phyloP scores from a whole-genome alignment of 1,284 basidiomycete species.

The Omphalotus olearius region DNA sequence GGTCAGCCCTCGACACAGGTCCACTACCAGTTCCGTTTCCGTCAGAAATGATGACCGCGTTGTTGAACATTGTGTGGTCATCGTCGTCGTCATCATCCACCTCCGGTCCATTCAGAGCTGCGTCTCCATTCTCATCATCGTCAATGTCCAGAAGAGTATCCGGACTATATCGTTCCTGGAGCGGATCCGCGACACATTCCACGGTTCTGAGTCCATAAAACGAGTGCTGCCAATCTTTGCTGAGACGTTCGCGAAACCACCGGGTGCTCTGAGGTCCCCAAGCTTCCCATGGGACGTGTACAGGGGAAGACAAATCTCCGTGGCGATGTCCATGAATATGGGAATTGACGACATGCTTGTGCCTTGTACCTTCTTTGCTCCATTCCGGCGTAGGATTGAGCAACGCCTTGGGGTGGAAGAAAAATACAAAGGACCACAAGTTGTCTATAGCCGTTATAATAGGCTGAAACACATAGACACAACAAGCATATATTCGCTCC shows the following conservation, averaged over 20 bases:
- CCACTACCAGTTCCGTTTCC: neutral
- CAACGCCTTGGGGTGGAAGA: slow-evolving; percentile 40
- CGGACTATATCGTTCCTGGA: neutral
- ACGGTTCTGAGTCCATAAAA: slow-evolving; percentile 45
- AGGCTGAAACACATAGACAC: slow-evolving; percentile 10
- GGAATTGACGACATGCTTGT: no score
- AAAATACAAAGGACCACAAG: slow-evolving; percentile 45
- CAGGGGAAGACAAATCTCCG: neutral
- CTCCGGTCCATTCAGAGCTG: no score
- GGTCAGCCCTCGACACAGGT: neutral
- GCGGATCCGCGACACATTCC: slow-evolving; percentile 24
- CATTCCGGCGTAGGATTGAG: slow-evolving; percentile 34
- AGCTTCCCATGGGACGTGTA: slow-evolving; percentile 35
- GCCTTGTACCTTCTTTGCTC: slow-evolving; percentile 13
- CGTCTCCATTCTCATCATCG: slow-evolving; percentile 2
- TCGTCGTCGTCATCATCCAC: neutral
- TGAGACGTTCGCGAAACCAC: slow-evolving; percentile 44
- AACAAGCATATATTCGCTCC: slow-evolving; percentile 43
- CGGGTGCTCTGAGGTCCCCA: slow-evolving; percentile 49
- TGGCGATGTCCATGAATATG: no score
- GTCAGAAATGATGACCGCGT: no score
- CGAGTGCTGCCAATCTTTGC: slow-evolving; percentile 50
- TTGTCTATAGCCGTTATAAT: slow-evolving; percentile 19
- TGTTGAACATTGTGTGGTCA: no score
- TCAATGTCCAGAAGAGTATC: neutral